Evolutionary conservation across 139 green algal species (phyloP).

Genomic region (Coelastrella sp.): DNA sequence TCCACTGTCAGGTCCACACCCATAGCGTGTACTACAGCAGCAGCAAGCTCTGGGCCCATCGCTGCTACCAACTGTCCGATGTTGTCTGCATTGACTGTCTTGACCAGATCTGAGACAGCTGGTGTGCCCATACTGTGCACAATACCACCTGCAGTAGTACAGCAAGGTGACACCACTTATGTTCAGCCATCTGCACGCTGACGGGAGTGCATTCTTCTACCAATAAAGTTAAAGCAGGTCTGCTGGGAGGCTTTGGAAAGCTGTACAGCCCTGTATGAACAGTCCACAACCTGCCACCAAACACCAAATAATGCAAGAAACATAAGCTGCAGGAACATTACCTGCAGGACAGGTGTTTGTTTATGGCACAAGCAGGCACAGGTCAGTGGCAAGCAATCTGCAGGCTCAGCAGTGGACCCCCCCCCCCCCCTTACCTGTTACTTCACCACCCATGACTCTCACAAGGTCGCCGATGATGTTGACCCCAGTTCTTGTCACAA

Average conservation of each 20-base stretch:
- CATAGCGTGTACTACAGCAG: constrained; percentile 45
- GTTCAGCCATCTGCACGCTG: no score
- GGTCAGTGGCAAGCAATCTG: no score
- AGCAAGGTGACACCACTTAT: no score
- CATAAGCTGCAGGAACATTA: no score
- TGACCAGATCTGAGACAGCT: constrained; percentile 35
- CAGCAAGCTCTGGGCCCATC: constrained; percentile 45
- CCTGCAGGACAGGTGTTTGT: not conserved
- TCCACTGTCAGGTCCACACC: constrained; percentile 39
- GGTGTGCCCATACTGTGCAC: constrained; percentile 41
- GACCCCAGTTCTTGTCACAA: constrained; percentile 33
- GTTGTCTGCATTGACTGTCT: constrained; percentile 2
- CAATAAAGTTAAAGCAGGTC: no score
- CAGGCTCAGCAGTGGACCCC: no score
- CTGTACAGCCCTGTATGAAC: no score
- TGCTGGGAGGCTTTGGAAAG: no score
- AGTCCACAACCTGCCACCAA: no score
- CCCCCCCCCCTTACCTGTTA: not conserved
- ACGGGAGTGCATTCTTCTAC: not conserved
- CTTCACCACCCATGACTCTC: not conserved
- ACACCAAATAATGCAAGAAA: no score
- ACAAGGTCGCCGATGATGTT: constrained; percentile 11
- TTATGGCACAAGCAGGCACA: not conserved
- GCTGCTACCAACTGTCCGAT: constrained; percentile 29
- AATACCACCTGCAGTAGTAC: constrained; percentile 32